Base-by-base conservation (phyloP, 257 asterid genomes). In the Solanum chaucha region DNA sequence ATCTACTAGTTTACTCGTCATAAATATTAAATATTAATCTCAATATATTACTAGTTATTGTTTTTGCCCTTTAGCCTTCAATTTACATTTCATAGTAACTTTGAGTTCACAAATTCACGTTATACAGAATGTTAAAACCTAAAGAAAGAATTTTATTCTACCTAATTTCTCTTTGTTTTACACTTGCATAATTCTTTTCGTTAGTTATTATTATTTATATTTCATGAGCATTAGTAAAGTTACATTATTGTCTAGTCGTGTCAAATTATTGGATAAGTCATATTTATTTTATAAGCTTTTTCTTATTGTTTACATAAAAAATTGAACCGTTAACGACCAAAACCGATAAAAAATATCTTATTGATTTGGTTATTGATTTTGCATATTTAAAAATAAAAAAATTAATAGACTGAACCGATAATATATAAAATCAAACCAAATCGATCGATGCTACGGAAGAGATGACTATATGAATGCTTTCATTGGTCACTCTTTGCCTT, bases 271-370 rank as follows among this genome's bases (percentile, higher is more conserved):
- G 8, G 8, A 51, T 9, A 51, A 51, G 22, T 51, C 9, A 1
- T 51, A 51, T 51, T 6, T 15, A 15, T 51, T 51, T 51, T 51
- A 51, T 15, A 51, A 51, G 9, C 4, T 15, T 51, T 51, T 51
- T 5, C 22, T 51, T 51, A 15, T 51, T 51, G 22, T 1, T 51
- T 51, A 15, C 3, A 15, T 5, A 5, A 15, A 15, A 1, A 15
- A 15, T 15, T 3, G 0, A 51, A 51, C 0, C 20, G 3, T 2
- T 51, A 51, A 51, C 3, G 0, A 51, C 0, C 22, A 51, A 15
- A 51, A 51, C 1, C 1, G 0, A 51, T 51, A 51, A 51, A 15
- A 2, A 51, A 0, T 48, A 2, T 15, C 59, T 46, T 46, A 0
- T 46, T 46, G 1, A 4, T 44, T 44, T 44, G 2, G 1, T 48